Base-by-base conservation (phyloP, 1,284 basidiomycete genomes). In the Cryptococcus sp. region DNA sequence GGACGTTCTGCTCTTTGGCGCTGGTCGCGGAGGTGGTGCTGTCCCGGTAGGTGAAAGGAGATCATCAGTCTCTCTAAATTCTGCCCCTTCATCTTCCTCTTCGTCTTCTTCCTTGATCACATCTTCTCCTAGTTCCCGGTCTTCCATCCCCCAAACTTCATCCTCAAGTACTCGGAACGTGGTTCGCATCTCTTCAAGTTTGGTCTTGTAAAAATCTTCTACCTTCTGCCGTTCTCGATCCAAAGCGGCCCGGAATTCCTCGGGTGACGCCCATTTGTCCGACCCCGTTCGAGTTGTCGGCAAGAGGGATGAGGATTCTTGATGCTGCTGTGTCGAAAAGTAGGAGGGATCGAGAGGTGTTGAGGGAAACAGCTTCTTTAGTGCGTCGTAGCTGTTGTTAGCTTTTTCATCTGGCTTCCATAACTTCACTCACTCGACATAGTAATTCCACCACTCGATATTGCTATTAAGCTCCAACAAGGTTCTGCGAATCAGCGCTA, bases 401-500 rank as follows among this genome's bases (percentile, higher is more conserved):
- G 49, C 25, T 14, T 13, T 24, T 32, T 9, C 2, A 37, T 28
- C 37, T 22, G 16, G 40, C 7, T 32, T 16, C 21, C 47, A 48
- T 11, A n/a, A n/a, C n/a, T n/a, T n/a, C n/a, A 66, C 72, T 60
- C 52, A 75, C 71, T 77, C 74, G 56, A 98, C 86, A 70, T 97
- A 97, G 59, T 92, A 84, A 64, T 91, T 87, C 82, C 87, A 87
- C 92, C 93, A 97, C 58, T 97, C 92, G 1, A 91, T 81, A 39
- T 93, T 88, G 21, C 89, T 87, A 67, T 97, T 96, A 76, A 94
- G 92, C 70, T 93, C 89, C 57, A 96, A 81, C 14, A 90, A 86
- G 44, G 82, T 81, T 46, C 81, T 82, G 66, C 1, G 5, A 34
- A 36, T 47, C 46, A 50, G 49, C 32, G 4, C 18, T 28, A 9